Conservation (phyloP, 441 rosid genomes). For the Rhodomyrtus psidioides region DNA sequence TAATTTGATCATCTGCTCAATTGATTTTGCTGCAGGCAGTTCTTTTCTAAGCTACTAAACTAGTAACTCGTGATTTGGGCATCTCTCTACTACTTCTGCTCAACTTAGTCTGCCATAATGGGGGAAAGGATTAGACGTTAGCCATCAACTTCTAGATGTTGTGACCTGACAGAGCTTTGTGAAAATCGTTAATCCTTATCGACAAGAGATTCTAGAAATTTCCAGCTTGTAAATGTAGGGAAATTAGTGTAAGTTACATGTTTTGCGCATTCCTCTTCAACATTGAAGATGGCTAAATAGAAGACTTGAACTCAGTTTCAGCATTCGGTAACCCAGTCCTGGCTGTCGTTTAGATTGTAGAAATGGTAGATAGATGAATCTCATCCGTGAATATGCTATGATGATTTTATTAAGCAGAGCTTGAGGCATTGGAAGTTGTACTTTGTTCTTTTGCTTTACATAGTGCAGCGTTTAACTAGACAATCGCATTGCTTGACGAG, state of each 20-base stretch:
- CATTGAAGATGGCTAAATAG: neutral
- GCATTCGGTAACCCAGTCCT: neutral
- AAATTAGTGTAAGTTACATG: neutral
- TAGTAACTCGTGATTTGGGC: neutral
- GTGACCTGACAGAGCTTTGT: neutral
- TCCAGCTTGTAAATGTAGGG: neutral
- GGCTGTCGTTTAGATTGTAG: neutral
- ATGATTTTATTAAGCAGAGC: neutral
- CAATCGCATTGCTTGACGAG: neutral
- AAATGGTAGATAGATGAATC: neutral
- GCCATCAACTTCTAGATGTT: neutral
- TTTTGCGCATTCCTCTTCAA: neutral
- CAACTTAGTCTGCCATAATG: neutral
- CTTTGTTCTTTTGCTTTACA: neutral
- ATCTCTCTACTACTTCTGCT: neutral
- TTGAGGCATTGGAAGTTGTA: neutral
- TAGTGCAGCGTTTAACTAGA: neutral
- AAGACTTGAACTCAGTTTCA: neutral
- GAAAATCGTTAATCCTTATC: neutral
- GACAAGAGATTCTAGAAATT: neutral
- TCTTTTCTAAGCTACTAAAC: neutral
- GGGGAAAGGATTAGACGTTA: neutral
- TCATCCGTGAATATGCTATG: neutral
- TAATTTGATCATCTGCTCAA: neutral
- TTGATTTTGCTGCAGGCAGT: neutral